These are phyloP conservation scores for Teratosphaeria epicoccoides DNA, from an alignment of 2,329 filamentous ascomycete species.

Conservation along the genomic window DNA sequence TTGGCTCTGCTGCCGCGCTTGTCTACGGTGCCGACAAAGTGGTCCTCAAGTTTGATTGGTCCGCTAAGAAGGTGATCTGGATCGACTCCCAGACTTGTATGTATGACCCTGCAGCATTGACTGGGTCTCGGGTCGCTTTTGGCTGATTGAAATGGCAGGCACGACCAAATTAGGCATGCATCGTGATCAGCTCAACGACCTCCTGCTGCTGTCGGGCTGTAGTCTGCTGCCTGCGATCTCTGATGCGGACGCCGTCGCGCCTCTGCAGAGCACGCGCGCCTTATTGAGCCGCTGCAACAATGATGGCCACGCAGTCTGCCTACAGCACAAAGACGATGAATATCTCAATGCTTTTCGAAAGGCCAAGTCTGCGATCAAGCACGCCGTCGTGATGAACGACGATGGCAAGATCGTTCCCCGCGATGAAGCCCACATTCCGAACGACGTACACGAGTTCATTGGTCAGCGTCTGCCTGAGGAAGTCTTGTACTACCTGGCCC, in stretches of 20 bases:
- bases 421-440: slow-evolving; percentile 62
- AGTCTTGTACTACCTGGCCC: slow-evolving; percentile 79
- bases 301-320: slow-evolving; percentile 64
- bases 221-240: slow-evolving; percentile 61
- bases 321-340: slow-evolving; percentile 61
- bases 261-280: slow-evolving; percentile 66
- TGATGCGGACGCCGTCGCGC: slow-evolving; percentile 49
- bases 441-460: slow-evolving; percentile 79
- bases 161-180: slow-evolving; percentile 55
- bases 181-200: slow-evolving; percentile 67
- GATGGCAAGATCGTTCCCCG: slow-evolving; percentile 69
- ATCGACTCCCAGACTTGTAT: slow-evolving; percentile 46
- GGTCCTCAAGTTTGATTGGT: slow-evolving; percentile 60
- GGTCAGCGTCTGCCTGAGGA: slow-evolving; percentile 85
- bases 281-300: slow-evolving; percentile 56
- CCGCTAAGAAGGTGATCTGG: slow-evolving; percentile 52
- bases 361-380: slow-evolving; percentile 72
- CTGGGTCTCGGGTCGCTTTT: background rate
- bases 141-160: background rate
- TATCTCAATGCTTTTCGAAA: slow-evolving; percentile 83
- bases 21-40: slow-evolving; percentile 73
- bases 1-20: slow-evolving; percentile 74
- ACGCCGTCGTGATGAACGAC: slow-evolving; percentile 71
- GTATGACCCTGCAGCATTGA: background rate
- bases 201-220: slow-evolving; percentile 45